Percentiles rank a stretch among this genome's conserved stretches.
These are phyloP conservation scores for Diplodia scrobiculata DNA, from an alignment of 2,329 filamentous ascomycete species.

Conservation along the genomic window DNA sequence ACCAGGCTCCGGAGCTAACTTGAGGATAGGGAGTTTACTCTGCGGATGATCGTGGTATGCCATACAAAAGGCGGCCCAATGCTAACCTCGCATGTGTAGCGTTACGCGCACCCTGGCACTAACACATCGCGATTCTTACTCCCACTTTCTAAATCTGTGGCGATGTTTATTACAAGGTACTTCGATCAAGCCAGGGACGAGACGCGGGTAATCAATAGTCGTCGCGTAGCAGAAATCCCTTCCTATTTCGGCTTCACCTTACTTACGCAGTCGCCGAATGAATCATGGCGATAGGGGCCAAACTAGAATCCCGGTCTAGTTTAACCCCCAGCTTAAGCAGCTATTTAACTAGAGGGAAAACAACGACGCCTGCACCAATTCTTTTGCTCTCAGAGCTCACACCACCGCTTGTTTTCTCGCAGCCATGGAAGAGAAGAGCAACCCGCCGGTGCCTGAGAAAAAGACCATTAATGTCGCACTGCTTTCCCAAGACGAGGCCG, in stretches of 20 bases:
- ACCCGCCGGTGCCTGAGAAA: background rate
- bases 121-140: background rate
- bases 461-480: background rate
- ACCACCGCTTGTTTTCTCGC: background rate
- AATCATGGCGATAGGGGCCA: background rate
- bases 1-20: too few relatives aligned
- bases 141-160: background rate
- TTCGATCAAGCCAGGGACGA: background rate
- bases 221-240: background rate
- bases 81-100: constrained; percentile 4
- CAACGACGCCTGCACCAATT: too few relatives aligned
- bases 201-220: background rate
- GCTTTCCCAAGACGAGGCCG: constrained; percentile 30
- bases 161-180: background rate
- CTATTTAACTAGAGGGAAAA: background rate
- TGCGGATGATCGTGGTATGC: background rate
- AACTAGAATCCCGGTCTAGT: background rate
- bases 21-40: too few relatives aligned
- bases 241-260: background rate
- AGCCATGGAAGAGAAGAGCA: constrained; percentile 7
- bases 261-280: background rate
- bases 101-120: background rate
- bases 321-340: background rate
- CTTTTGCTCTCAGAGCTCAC: background rate
- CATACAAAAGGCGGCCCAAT: background rate